A percentile compares a stretch with the other conserved stretches of the same genome.
Evolutionary conservation across 2,329 filamentous ascomycete genomes (phyloP).

Genomic region (Phoma sp.): DNA sequence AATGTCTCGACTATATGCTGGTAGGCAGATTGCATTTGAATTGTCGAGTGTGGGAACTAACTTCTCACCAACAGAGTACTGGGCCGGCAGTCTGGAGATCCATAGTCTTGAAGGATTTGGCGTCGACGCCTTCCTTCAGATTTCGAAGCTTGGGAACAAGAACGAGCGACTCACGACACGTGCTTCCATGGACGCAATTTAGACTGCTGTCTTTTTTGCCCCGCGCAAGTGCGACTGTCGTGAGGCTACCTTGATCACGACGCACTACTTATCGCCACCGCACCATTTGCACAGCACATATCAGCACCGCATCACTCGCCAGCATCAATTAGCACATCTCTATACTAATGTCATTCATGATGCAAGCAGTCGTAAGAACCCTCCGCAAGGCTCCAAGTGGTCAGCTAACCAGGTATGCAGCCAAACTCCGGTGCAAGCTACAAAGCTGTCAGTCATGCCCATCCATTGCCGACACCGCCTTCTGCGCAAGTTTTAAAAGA

Average conservation of each 20-base stretch:
- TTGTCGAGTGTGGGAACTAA: background rate
- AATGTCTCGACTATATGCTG: constrained; percentile 88
- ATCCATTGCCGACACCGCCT: constrained; percentile 16
- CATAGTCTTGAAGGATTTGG: constrained; percentile 96
- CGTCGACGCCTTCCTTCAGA: constrained; percentile 93
- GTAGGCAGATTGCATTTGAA: constrained; percentile 15
- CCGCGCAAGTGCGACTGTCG: background rate
- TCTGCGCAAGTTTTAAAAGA: background rate
- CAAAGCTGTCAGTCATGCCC: constrained; percentile 18
- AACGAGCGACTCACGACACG: constrained; percentile 83
- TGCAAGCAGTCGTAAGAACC: background rate
- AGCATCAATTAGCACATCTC: constrained; percentile 8
- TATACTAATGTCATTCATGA: background rate
- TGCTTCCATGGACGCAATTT: constrained; percentile 59
- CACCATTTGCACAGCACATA: background rate
- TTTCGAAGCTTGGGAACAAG: constrained; percentile 95
- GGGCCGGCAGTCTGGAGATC: constrained; percentile 89
- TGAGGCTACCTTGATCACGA: background rate
- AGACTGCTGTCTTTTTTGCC: constrained; percentile 2
- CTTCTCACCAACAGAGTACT: constrained; percentile 70
- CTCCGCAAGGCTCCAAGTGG: no score
- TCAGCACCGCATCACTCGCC: constrained; percentile 9
- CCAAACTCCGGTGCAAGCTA: background rate
- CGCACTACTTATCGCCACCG: background rate
- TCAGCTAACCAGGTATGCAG: constrained; percentile 11